Evolutionary conservation across 139 green algal species (phyloP), one percentile per base, ranked within the genome.

Genomic region (Chlorella vulgaris): DNA sequence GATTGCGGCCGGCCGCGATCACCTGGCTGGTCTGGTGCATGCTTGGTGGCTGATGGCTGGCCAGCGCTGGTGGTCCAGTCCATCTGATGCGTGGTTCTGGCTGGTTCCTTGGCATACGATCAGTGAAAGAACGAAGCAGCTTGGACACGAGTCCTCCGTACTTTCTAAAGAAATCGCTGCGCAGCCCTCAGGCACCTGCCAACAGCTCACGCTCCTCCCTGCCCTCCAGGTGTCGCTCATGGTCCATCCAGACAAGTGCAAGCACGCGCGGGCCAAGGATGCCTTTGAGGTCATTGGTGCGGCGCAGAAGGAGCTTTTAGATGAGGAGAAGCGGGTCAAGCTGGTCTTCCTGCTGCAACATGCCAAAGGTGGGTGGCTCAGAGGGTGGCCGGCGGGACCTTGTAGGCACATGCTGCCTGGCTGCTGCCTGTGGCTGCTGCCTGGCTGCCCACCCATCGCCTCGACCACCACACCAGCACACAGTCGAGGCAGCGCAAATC

Each of bases 231-330:
- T 83, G 5, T 94, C 89, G 5, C 85, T 96, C 19, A 81, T 94
- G 74, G 84, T 96, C 31, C 92, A 96, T 66, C 92, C 92, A 38
- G 92, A 96, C 87, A 96, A 96, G 83, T 96, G 92, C 80, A 87
- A 88, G 38, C 92, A 96, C 83, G 53, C 85, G 15, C 63, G 81
- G 8, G 90, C 90, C 29, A 88, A 90, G 62, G 89, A 92, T 58
- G 92, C 92, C 2, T 99, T 99, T 85, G 96, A 98, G 66, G 82
- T 96, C 7, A 85, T 98, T 39, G 91, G 91, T 4, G 84, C 91
- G 6, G 94, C 93, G 26, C 86, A 94, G 66, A 94, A 94, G 76
- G 81, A 93, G 47, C 80, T 97, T 24, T 58, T 90, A 74, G 84
- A 97, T 42, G 90, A 93, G 19, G 93, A 95, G 68, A 91, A 90